Evolutionary conservation across 2,329 filamentous ascomycete genomes (phyloP).

Genomic region (Cladophialophora carrionii): DNA sequence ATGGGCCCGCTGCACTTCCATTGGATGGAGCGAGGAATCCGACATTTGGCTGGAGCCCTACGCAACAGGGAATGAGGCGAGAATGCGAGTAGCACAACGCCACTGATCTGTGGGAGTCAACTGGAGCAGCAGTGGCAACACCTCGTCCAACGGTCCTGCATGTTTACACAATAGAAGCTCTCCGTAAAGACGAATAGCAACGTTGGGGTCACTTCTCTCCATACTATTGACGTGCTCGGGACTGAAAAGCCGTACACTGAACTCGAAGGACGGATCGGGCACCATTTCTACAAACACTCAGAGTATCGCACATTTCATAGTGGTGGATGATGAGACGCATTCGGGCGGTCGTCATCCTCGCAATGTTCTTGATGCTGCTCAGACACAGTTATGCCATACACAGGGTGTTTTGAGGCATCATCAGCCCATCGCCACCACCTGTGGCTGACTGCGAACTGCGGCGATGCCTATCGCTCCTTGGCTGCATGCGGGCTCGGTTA

Average conservation of each 20-base stretch:
- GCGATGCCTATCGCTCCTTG: neutral
- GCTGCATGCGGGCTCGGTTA: conserved; percentile 4
- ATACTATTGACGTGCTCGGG: neutral
- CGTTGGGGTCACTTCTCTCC: neutral
- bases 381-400: neutral
- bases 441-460: neutral
- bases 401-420: neutral
- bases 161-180: neutral
- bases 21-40: no score
- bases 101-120: no score
- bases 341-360: no score
- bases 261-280: no score
- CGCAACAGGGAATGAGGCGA: no score
- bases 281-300: neutral
- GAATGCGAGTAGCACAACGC: no score
- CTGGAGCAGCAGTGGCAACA: no score
- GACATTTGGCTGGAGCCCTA: no score
- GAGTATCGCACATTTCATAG: neutral
- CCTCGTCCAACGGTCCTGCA: no score
- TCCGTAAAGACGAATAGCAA: neutral
- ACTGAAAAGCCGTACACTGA: no score
- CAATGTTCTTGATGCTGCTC: neutral
- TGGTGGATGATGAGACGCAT: neutral
- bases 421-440: neutral
- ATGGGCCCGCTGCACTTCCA: no score